Conservation (phyloP, 169 alveolate genomes). For the Eimeria acervulina region DNA sequence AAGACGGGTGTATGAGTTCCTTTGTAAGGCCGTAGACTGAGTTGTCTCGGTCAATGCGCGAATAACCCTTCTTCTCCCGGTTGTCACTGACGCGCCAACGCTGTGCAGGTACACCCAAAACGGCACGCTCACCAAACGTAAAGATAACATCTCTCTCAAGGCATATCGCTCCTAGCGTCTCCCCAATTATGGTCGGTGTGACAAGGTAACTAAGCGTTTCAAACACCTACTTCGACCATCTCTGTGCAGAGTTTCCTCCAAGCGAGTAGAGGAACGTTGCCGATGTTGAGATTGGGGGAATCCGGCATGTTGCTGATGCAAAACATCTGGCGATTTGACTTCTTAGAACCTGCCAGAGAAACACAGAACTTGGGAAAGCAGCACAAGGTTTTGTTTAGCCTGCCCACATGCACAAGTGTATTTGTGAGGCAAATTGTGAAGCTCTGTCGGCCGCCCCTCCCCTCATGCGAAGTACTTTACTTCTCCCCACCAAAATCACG, state of each 20-base stretch:
- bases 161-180: not conserved
- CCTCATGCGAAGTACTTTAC: not conserved
- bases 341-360: conserved; percentile 41
- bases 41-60: conserved; percentile 88
- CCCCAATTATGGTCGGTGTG: conserved; percentile 83
- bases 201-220: conserved; percentile 74
- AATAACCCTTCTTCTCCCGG: conserved; percentile 88
- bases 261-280: conserved; percentile 89
- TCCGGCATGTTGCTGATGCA: conserved; percentile 90
- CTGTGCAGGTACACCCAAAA: conserved; percentile 23
- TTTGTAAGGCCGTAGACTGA: conserved; percentile 88
- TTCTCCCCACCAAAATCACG: conserved; percentile 53
- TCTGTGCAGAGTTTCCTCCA: conserved; percentile 90
- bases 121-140: not conserved
- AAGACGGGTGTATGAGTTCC: conserved; percentile 89
- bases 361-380: not conserved
- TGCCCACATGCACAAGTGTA: not conserved
- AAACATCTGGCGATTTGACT: conserved; percentile 85
- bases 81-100: conserved; percentile 87
- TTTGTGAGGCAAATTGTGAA: not conserved
- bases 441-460: not conserved
- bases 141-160: not conserved
- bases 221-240: conserved; percentile 84
- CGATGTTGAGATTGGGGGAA: conserved; percentile 87
- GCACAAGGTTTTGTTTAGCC: not conserved